Evolutionary conservation across 2,329 filamentous ascomycete genomes (phyloP), one percentile per base, ranked within the genome.

Genomic region (Colletotrichum sp.): DNA sequence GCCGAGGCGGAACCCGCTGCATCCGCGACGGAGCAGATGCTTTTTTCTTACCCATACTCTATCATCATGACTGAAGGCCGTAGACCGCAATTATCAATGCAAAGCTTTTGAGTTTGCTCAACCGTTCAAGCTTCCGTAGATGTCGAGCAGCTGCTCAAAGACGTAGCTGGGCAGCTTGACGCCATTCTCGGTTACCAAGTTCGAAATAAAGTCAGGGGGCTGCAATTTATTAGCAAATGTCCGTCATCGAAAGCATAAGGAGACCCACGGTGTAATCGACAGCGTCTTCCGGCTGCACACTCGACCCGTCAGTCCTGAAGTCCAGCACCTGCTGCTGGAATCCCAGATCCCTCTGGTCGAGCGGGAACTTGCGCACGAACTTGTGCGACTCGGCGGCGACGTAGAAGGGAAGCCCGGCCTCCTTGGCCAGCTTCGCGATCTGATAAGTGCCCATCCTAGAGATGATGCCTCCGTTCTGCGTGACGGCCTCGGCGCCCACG

Each of bases 341-440:
- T 0, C 95, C 95, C 75, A 98, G 87, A 82, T 97, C 95, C 75
- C 93, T 92, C 85, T 98, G 95, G 78, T 93, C 92, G 26, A 97
- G 87, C 2, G 96, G 95, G 81, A 96, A 97, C 71, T 97, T 90
- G 80, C 96, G 91, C 62, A 98, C 95, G 82, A 99, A 98, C 87
- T 99, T 99, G 88, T 99, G 97, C 81, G 95, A 98, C 87, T 99
- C 97, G 2, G 94, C 94, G 7, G 97, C 96, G 21, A 98, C 96
- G 81, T 98, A 98, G 80, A 99, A 95, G 0, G 94, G 94, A 78
- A 95, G 93, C 52, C 93, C 92, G 60, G 88, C 88, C 32, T 85
- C 84, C 80, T 93, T 93, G 7, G 96, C 96, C 69, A 98, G 87
- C 79, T 95, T 88, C 3, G 95, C 96, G 80, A 99, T 93, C 87